Base-by-base conservation (phyloP, 2,329 filamentous ascomycete genomes). In the Aureobasidium sp. region DNA sequence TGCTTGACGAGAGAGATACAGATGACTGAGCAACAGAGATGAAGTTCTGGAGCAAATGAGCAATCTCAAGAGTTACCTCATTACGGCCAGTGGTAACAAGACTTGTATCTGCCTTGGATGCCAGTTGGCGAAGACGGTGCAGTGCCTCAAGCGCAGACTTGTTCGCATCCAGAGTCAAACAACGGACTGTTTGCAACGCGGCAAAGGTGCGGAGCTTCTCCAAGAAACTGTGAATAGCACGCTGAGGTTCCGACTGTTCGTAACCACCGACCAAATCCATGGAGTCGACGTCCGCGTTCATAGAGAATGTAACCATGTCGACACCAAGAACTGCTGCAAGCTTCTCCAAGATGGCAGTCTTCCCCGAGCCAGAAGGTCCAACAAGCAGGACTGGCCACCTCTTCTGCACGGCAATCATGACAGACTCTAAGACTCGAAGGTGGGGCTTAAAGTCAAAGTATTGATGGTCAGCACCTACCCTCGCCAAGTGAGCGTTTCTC, bases 191-290 rank as follows among this genome's bases (percentile, higher is more conserved):
- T 20, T 48, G 41, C 31, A 39, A 20, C 7, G 49, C 60, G 11
- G 48, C 42, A 37, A 49, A 62, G 6, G 20, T 48, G 39, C 37
- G 45, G 11, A 89, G 70, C 52, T 82, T 77, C 29, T 78, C 73
- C 7, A 87, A 70, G 66, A 84, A 79, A n/a, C 79, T 78, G 60
- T 88, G 86, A 5, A 90, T 79, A 64, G 89, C 84, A 61, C 93
- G 83, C 57, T 88, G 81, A 25, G 90, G 86, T 71, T 99, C 94
- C 20, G 90, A 87, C 75, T 99, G 94, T 73, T 99, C 94, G 71
- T 96, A 99, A 0, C 94, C 94, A 70, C 94, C 94, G 62, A 99
- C 90, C 62, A 99, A 84, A 74, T 99, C 94, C 86, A 96, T 96
- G 0, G 93, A 92, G 73, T 99, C 94, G 48, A 96, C 89, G 69